Evolutionary conservation across 1,284 basidiomycete species (phyloP), one percentile per base, ranked within the genome.

Genomic region (Gymnopus androsaceus): DNA sequence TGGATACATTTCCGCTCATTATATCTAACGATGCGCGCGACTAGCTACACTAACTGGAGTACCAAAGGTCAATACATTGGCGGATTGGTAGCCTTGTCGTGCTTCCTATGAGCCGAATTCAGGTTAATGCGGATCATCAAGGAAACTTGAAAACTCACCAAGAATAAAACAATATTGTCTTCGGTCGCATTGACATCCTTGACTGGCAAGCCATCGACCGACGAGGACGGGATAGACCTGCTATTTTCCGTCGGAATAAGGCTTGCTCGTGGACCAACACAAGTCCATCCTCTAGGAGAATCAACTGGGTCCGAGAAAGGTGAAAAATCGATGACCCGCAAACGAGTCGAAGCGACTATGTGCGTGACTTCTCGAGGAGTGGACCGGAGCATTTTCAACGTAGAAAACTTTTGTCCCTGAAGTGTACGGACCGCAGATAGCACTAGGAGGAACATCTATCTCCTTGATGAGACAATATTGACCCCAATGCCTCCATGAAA

Each of bases 41-140:
- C 23, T 53, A 42, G 19, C 4, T 8, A 40, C 40, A 36, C 38
- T 33, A 7, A 44, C n/a, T 7, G 72, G 69, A 9, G 68, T 70
- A 12, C 75, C 78, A 54, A 80, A 79, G 3, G 77, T 78, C 54
- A 79, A 65, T 40, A 78, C 70, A 54, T 74, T 76, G 61, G 77
- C 68, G 23, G 74, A 70, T 52, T 70, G 71, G 31, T 67, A 64
- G 15, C 70, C 72, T 28, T 72, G 67, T 14, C 65, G 69, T 38
- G 68, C 68, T 63, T 76, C 75, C 78, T 80, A 51, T 21, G 51
- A 53, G 25, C 31, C 41, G n/a, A 54, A 44, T 31, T 49, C 31
- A 58, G 56, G 42, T 50, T 15, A 30, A n/a, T 25, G 2, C 30
- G 42, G 17, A 30, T 27, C 25, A 41, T 17, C 31, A 31, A 25